phyloP scores from a whole-genome alignment of 1,284 basidiomycete species.

The Schizophyllum commune region DNA sequence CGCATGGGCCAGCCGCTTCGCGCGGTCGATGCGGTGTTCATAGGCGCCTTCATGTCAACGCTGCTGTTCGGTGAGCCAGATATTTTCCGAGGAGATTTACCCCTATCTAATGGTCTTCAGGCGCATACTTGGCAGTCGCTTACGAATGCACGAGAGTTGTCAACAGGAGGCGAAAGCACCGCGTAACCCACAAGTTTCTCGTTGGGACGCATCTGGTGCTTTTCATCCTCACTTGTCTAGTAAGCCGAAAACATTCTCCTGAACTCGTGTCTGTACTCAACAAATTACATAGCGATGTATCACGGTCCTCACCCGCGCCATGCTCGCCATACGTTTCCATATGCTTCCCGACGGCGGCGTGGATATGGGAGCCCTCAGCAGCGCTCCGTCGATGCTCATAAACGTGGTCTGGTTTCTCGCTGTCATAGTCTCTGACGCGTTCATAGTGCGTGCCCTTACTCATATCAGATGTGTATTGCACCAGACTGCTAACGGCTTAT shows the following conservation, averaged over 20 bases:
- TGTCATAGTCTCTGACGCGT: not conserved
- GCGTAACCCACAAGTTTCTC: not conserved
- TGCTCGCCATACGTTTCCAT: not conserved
- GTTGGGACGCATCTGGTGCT: not conserved
- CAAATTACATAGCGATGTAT: not conserved
- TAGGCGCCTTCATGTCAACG: no score
- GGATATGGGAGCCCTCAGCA: not conserved
- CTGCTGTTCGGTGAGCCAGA: no score
- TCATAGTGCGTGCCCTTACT: not conserved
- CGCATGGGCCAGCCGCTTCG: no score
- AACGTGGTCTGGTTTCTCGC: not conserved
- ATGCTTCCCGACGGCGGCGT: not conserved
- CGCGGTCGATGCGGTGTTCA: no score
- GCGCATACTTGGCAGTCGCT: not conserved
- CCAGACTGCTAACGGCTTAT: not conserved
- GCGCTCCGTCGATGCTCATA: not conserved
- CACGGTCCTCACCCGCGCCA: not conserved
- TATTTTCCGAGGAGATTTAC: not conserved
- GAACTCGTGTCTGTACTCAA: not conserved
- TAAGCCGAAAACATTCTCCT: not conserved
- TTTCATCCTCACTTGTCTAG: not conserved
- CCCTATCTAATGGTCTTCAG: not conserved
- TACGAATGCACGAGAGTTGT: not conserved
- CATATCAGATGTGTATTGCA: no score
- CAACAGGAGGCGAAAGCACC: not conserved